phyloP scores from a whole-genome alignment of 768 basidiomycete species.

The Dictyophora rubrovolvata region DNA sequence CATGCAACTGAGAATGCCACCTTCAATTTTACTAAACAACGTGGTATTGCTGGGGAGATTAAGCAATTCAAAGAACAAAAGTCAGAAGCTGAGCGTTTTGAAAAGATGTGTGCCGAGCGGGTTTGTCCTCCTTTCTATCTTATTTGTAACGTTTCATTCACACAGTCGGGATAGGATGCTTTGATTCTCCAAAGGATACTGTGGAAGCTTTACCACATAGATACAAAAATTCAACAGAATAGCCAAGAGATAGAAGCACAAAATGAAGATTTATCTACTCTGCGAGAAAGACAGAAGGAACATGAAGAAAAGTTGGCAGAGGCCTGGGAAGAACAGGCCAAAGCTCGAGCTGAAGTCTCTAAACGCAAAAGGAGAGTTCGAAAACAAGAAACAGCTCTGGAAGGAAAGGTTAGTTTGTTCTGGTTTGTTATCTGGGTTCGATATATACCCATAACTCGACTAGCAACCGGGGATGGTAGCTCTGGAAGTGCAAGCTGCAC shows the following conservation, averaged over 20 bases:
- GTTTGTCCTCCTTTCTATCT: no score
- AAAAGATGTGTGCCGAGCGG: conserved; percentile 54
- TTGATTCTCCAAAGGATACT: no score
- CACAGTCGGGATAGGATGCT: no score
- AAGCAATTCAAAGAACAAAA: conserved; percentile 97
- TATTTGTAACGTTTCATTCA: no score
- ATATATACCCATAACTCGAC: no score
- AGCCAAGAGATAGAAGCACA: no score
- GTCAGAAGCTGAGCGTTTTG: conserved; percentile 87
- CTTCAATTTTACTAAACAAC: conserved; percentile 52
- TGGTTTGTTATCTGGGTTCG: background rate
- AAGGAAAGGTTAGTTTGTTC: conserved; percentile 52
- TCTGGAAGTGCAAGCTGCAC: no score
- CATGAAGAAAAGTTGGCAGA: conserved; percentile 64
- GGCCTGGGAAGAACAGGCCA: no score
- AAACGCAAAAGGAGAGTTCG: conserved; percentile 84
- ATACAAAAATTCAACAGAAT: no score
- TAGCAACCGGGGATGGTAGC: no score
- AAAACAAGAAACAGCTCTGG: conserved; percentile 81
- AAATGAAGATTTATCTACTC: conserved; percentile 57
- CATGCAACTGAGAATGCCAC: conserved; percentile 91
- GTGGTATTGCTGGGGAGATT: conserved; percentile 90
- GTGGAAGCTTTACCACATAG: no score
- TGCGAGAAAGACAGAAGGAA: conserved; percentile 60
- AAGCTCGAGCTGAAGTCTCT: conserved; percentile 60